Base-by-base conservation (phyloP, 208 protist species). In the Acanthamoeba culbertsoni region DNA sequence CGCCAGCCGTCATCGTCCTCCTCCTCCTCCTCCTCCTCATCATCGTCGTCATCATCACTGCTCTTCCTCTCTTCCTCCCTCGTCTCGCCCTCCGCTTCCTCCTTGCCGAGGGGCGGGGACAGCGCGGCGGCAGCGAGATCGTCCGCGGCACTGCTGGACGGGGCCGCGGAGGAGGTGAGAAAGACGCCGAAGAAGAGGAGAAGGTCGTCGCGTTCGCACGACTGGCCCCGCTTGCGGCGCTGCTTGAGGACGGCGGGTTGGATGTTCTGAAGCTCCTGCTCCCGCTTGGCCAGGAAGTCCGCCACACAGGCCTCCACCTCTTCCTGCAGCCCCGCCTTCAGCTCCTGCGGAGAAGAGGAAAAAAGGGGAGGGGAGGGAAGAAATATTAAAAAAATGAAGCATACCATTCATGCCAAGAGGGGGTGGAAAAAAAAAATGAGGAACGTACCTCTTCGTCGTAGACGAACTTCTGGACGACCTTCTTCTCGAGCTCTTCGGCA, bases 141-240 rank as follows among this genome's bases (percentile, higher is more conserved):
- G 63, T 37, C 63, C 16, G 71, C 16, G n/a, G 16, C 37, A 20
- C n/a, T n/a, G n/a, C n/a, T n/a, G n/a, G n/a, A n/a, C n/a, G 71
- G 42, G 23, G 20, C 37, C 23, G 37, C 71, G 4, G 65, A 6
- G 6, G 65, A 37, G 71, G 71, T 82, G 71, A 82, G 71, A 20
- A 82, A 82, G 23, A 82, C 71, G 43, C 71, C 71, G 23, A 82
- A 82, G 71, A 82, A 82, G 43, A 82, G 71, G 12, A 82, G 71
- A 12, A 82, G 42, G 43, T 82, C 71, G 43, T 82, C 71, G 43
- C 71, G 71, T 43, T 82, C 71, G 43, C 71, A 26, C 43, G 71
- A 82, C 26, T 55, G 37, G 43, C 42, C 37, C 23, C 71, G 37
- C 40, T 55, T 55, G 23, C 71, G 71, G 43, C 71, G 71, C 37